phyloP scores from a whole-genome alignment of 257 asterid species.

The Ballota nigra region DNA sequence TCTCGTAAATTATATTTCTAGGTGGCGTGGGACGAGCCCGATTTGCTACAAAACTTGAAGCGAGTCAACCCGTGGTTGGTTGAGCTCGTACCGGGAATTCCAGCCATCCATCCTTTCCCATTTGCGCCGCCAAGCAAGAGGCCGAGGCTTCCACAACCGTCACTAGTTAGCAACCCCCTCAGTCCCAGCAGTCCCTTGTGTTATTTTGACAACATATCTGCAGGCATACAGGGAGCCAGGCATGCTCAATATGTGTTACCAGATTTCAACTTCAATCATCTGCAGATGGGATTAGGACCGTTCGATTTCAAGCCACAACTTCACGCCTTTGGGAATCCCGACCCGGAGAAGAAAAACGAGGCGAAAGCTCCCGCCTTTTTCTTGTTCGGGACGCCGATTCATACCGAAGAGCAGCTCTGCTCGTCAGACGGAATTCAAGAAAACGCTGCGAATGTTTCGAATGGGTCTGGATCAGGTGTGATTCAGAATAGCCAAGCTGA shows the following conservation, averaged over 20 bases:
- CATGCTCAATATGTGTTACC: slow-evolving; percentile 57
- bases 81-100: slow-evolving; percentile 56
- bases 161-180: slow-evolving; percentile 46
- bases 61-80: slow-evolving; percentile 81
- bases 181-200: slow-evolving; percentile 80
- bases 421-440: slow-evolving; percentile 39
- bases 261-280: slow-evolving; percentile 48
- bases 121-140: slow-evolving; percentile 61
- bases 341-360: slow-evolving; percentile 7
- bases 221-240: slow-evolving; percentile 99
- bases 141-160: slow-evolving; percentile 49
- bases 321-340: not conserved
- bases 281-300: slow-evolving; percentile 38
- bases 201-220: slow-evolving; percentile 57
- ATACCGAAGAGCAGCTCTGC: slow-evolving; percentile 62
- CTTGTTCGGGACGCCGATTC: slow-evolving; percentile 70
- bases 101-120: slow-evolving; percentile 49
- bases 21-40: slow-evolving; percentile 88
- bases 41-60: slow-evolving; percentile 72
- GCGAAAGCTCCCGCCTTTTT: slow-evolving; percentile 35
- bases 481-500: slow-evolving; percentile 42
- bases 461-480: slow-evolving; percentile 55
- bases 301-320: slow-evolving; percentile 40
- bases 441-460: slow-evolving; percentile 34
- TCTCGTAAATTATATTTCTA: not conserved